Percentiles rank a stretch among this genome's conserved stretches.
Conservation (phyloP, 139 green algal species). For the Micractinium conductrix region DNA sequence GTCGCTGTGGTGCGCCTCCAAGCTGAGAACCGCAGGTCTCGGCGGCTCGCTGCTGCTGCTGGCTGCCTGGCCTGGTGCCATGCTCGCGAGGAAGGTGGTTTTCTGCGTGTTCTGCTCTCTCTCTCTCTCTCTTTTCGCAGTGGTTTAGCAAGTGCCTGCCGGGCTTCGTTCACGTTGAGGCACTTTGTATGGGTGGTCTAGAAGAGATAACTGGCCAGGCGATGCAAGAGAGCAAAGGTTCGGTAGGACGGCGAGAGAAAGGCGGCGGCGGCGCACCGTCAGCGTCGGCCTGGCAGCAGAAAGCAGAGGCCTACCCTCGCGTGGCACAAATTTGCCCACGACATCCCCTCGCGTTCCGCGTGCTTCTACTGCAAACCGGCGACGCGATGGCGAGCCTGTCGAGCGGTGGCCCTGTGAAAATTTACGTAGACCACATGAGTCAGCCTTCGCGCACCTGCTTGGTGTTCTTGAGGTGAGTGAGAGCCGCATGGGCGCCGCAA, state of each 20-base stretch:
- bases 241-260: background rate
- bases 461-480: conserved; percentile 8
- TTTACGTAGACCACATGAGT: conserved; percentile 12
- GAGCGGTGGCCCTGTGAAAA: background rate
- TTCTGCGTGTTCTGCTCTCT: no score
- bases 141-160: no score
- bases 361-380: background rate
- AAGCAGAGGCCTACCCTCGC: no score
- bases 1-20: background rate
- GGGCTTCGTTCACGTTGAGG: no score
- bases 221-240: no score
- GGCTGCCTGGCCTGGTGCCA: background rate
- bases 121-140: no score
- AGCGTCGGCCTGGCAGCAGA: background rate
- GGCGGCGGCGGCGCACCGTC: background rate
- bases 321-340: background rate
- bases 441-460: conserved; percentile 5
- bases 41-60: background rate
- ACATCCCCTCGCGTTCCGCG: background rate
- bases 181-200: no score
- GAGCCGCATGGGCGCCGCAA: background rate
- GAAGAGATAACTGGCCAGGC: no score
- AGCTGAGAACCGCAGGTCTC: background rate
- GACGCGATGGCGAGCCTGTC: background rate
- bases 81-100: no score